Evolutionary conservation across 306 rosid genomes (phyloP).

Genomic region (Arachis stenosperma): DNA sequence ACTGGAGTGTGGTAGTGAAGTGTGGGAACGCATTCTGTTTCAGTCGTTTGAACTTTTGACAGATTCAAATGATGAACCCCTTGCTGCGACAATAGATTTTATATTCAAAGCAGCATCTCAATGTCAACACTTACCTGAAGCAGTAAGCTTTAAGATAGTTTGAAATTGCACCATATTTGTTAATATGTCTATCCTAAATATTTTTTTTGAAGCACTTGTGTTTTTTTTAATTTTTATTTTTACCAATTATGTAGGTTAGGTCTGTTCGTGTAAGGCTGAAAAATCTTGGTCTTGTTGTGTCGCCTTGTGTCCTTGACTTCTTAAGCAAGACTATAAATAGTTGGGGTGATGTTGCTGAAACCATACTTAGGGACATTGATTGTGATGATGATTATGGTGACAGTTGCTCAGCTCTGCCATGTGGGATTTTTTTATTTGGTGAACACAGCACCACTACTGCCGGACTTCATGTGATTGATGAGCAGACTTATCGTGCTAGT

Average conservation of each 20-base stretch:
- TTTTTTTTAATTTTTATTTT: constrained; percentile 37
- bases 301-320: constrained; percentile 90
- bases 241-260: constrained; percentile 69
- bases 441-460: constrained; percentile 63
- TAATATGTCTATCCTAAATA: constrained; percentile 7
- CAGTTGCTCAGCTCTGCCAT: constrained; percentile 58
- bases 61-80: constrained; percentile 88
- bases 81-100: constrained; percentile 80
- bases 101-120: constrained; percentile 94
- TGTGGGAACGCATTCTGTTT: constrained; percentile 87
- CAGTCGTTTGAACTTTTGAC: constrained; percentile 83
- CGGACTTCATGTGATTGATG: constrained; percentile 67
- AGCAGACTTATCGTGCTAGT: constrained; percentile 69
- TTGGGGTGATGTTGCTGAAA: constrained; percentile 99
- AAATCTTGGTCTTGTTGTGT: constrained; percentile 77
- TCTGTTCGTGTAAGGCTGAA: constrained; percentile 86
- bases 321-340: constrained; percentile 91
- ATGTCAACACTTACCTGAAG: constrained; percentile 98
- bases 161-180: constrained; percentile 36
- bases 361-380: constrained; percentile 89
- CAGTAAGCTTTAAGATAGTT: constrained; percentile 61
- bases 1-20: constrained; percentile 93
- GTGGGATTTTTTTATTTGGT: constrained; percentile 77
- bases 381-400: constrained; percentile 86
- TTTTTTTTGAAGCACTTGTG: constrained; percentile 33